Percentiles rank a stretch among this genome's conserved stretches.
These are phyloP conservation scores for Acacia concinna DNA, from an alignment of 331 rosid species.

Conservation along the genomic window DNA sequence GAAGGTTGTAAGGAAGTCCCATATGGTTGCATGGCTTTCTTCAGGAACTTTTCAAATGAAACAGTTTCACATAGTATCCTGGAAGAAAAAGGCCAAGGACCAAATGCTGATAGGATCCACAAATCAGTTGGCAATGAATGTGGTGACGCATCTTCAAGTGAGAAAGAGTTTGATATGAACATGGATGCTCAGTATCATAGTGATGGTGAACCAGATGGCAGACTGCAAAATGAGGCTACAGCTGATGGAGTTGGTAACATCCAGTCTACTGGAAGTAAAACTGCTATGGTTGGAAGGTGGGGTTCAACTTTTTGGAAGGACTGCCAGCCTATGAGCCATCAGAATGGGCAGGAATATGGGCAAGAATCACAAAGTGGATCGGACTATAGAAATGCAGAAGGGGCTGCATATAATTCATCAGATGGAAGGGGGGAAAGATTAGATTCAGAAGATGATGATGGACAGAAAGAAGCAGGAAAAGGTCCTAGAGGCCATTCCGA, in stretches of 20 bases:
- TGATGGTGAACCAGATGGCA: conserved; percentile 66
- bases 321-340: conserved; percentile 73
- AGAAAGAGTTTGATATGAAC: conserved; percentile 84
- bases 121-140: conserved; percentile 62
- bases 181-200: conserved; percentile 76
- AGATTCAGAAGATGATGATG: conserved; percentile 81
- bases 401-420: conserved; percentile 65
- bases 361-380: conserved; percentile 81
- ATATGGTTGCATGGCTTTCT: conserved; percentile 77
- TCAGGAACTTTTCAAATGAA: conserved; percentile 71
- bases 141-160: conserved; percentile 61
- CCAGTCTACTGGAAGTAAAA: conserved; percentile 66
- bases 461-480: conserved; percentile 57
- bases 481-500: conserved; percentile 70
- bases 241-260: conserved; percentile 54
- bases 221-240: conserved; percentile 61
- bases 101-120: conserved; percentile 50
- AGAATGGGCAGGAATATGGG: conserved; percentile 78
- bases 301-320: conserved; percentile 98
- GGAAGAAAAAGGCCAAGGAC: conserved; percentile 72
- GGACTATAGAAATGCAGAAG: conserved; percentile 61
- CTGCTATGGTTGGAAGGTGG: conserved; percentile 75
- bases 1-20: conserved; percentile 41
- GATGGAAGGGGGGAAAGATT: conserved; percentile 71
- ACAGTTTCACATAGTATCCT: conserved; percentile 64